A percentile compares a stretch with the other conserved stretches of the same genome.
Evolutionary conservation across 305 asterid species (phyloP).

Genomic region (Fraxinus dipetala): DNA sequence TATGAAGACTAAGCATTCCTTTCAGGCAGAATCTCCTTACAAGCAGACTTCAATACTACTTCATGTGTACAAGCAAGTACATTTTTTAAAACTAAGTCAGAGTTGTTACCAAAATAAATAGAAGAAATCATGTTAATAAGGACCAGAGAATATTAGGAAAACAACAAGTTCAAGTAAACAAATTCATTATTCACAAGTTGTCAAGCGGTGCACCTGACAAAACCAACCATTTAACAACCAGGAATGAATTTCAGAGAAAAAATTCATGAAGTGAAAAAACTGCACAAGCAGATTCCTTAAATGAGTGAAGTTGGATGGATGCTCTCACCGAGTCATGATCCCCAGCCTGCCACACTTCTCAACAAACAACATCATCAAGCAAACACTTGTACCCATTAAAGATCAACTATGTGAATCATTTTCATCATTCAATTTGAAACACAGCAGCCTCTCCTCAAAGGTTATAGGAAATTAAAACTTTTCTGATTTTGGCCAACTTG

Average conservation of each 20-base stretch:
- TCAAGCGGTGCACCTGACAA: not conserved
- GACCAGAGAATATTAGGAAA: not conserved
- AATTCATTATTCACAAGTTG: not conserved
- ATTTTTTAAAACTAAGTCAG: not conserved
- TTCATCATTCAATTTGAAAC: not conserved
- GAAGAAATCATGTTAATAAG: not conserved
- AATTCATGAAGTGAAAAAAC: not conserved
- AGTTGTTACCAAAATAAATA: not conserved
- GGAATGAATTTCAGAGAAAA: not conserved
- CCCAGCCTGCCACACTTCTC: not conserved
- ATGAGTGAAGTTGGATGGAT: not conserved
- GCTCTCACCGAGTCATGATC: not conserved
- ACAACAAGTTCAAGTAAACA: not conserved
- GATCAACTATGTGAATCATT: not conserved
- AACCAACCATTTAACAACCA: not conserved
- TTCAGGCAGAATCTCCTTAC: not conserved
- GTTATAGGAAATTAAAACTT: not conserved
- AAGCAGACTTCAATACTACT: conserved; percentile 7
- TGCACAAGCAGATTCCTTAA: not conserved
- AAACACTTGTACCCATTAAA: conserved; percentile 4
- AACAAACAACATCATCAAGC: not conserved
- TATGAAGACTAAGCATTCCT: not conserved
- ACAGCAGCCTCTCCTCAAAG: not conserved
- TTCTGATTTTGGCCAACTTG: not conserved
- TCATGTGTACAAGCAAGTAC: not conserved